These are phyloP conservation scores for Ophiostoma sp. DNA, from an alignment of 2,329 filamentous ascomycete species.

Conservation along the genomic window DNA sequence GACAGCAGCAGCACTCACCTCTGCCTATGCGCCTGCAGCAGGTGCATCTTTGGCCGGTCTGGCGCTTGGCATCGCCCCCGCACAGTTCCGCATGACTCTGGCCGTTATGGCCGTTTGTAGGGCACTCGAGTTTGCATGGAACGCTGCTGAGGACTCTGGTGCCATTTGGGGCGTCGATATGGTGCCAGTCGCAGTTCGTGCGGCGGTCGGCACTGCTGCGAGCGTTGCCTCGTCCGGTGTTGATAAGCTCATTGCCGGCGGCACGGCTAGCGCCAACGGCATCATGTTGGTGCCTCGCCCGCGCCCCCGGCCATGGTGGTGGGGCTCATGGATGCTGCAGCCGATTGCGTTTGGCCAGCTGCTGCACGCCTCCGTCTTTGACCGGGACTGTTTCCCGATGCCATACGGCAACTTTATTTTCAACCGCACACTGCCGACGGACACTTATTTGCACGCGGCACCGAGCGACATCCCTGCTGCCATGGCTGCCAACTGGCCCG, in stretches of 20 bases:
- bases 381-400: constrained; percentile 70
- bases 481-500: constrained; percentile 66
- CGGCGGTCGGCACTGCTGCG: constrained; percentile 41
- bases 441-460: constrained; percentile 73
- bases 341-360: constrained; percentile 75
- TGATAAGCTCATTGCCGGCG: constrained; percentile 37
- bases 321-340: constrained; percentile 80
- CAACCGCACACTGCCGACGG: constrained; percentile 58
- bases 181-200: constrained; percentile 35
- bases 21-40: constrained; percentile 80
- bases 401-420: constrained; percentile 56
- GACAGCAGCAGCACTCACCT: constrained; percentile 73
- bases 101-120: constrained; percentile 80
- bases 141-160: constrained; percentile 73
- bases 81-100: constrained; percentile 68
- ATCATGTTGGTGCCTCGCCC: constrained; percentile 33
- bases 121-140: constrained; percentile 84
- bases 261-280: constrained; percentile 13
- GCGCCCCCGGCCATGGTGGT: constrained; percentile 74
- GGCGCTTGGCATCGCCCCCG: constrained; percentile 72
- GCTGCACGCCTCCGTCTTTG: constrained; percentile 73
- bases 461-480: constrained; percentile 67
- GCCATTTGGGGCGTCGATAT: constrained; percentile 62
- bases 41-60: constrained; percentile 86
- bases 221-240: constrained; percentile 28